These are phyloP conservation scores for Bipolaris gigantea DNA, from an alignment of 2,329 filamentous ascomycete genomes.

Conservation along the genomic window DNA sequence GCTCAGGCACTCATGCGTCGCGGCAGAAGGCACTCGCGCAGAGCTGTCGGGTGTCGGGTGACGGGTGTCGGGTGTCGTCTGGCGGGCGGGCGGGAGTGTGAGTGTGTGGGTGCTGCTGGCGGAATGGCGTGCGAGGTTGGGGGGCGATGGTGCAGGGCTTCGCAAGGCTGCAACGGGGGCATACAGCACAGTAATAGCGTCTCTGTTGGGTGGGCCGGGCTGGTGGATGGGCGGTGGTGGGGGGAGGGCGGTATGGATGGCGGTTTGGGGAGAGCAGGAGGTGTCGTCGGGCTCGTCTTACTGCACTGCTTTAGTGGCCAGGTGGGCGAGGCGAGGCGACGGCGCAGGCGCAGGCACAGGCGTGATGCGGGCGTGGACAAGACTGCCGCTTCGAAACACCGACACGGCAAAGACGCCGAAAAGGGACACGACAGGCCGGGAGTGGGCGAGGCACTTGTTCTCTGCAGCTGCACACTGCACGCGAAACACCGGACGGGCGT, in stretches of 20 bases:
- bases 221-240: constrained; percentile 27
- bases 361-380: constrained; percentile 24
- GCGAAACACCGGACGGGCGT: constrained; percentile 1
- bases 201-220: constrained; percentile 13
- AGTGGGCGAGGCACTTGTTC: background rate
- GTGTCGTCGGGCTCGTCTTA: constrained; percentile 31
- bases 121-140: constrained; percentile 39
- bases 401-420: background rate
- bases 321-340: constrained; percentile 15
- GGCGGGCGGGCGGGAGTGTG: constrained; percentile 17
- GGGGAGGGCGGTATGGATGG: constrained; percentile 25
- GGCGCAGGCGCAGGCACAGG: constrained; percentile 16
- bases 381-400: background rate
- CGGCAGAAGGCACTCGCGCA: constrained; percentile 13
- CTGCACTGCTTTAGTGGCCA: constrained; percentile 35
- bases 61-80: background rate
- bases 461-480: background rate
- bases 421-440: constrained; percentile 3
- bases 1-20: constrained; percentile 37
- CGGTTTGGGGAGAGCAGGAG: constrained; percentile 28
- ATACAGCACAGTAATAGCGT: constrained; percentile 18
- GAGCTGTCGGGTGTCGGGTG: constrained; percentile 1
- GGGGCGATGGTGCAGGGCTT: constrained; percentile 18
- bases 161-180: constrained; percentile 12
- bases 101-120: constrained; percentile 42